These are phyloP conservation scores for Agastache rugosa DNA, from an alignment of 257 asterid species.

Conservation along the genomic window DNA sequence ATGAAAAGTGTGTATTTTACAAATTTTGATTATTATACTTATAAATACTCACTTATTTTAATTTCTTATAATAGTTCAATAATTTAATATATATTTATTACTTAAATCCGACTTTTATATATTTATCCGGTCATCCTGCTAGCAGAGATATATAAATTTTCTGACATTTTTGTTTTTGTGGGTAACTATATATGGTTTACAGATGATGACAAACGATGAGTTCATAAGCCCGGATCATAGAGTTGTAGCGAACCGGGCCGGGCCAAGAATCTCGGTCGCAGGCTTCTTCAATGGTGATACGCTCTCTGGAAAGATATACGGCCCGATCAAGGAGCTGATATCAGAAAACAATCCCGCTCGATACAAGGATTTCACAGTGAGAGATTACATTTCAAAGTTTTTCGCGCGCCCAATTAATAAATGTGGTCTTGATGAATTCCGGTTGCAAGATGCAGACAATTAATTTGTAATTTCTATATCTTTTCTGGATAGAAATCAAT, in stretches of 20 bases:
- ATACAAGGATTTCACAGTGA: conserved; percentile 56
- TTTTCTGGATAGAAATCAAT: neutral
- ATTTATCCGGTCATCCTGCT: too few relatives aligned
- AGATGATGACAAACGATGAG: conserved; percentile 68
- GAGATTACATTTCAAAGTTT: conserved; percentile 49
- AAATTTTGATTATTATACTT: too few relatives aligned
- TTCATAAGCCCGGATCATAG: conserved; percentile 66
- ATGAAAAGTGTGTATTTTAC: too few relatives aligned
- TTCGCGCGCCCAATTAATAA: conserved; percentile 46
- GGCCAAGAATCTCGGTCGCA: conserved; percentile 77
- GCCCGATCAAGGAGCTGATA: conserved; percentile 59
- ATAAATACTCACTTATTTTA: too few relatives aligned
- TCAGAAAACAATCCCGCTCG: conserved; percentile 43
- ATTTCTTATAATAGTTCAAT: too few relatives aligned
- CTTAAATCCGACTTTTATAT: too few relatives aligned
- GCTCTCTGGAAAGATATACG: conserved; percentile 43
- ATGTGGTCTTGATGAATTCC: conserved; percentile 61
- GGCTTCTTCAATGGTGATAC: conserved; percentile 55
- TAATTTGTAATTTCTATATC: neutral
- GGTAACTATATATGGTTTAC: neutral
- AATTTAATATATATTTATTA: too few relatives aligned
- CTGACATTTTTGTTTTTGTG: neutral
- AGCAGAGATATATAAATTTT: neutral
- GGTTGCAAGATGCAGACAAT: conserved; percentile 27
- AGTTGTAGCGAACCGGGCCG: conserved; percentile 58